These are phyloP conservation scores for Colletotrichum coccodes DNA, from an alignment of 2,329 filamentous ascomycete species.

Conservation along the genomic window DNA sequence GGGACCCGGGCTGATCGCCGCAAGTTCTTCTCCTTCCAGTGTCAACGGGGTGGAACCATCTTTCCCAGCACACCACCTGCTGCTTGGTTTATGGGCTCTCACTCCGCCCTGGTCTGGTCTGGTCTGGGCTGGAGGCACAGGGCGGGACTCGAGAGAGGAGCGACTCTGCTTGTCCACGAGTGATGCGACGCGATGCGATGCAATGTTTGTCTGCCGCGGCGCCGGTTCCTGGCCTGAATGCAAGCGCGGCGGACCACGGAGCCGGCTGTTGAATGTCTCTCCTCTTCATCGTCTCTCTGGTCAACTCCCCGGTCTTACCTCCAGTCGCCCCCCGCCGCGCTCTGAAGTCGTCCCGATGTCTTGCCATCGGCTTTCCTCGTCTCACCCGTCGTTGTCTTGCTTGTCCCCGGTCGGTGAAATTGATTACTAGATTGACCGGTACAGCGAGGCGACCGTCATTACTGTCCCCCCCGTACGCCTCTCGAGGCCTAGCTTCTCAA, in stretches of 20 bases:
- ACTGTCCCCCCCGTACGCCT: not conserved
- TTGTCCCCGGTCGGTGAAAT: not conserved
- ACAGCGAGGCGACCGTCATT: not conserved
- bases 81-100: not conserved
- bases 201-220: not conserved
- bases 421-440: not conserved
- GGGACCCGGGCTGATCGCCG: constrained; percentile 14
- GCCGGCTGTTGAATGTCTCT: not conserved
- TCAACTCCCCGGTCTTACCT: not conserved
- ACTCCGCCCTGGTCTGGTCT: constrained; percentile 3
- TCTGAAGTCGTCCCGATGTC: not conserved
- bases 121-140: not conserved
- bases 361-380: not conserved
- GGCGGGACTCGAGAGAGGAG: constrained; percentile 4
- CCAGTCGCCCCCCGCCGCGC: not conserved
- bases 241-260: not conserved
- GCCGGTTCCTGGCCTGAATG: constrained; percentile 19
- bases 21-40: constrained; percentile 22
- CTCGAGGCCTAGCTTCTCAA: not conserved
- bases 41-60: constrained; percentile 13
- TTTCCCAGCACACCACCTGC: constrained; percentile 10
- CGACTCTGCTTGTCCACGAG: not conserved
- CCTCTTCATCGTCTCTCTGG: not conserved
- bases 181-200: constrained; percentile 20
- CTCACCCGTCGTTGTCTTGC: not conserved